Evolutionary conservation across 768 basidiomycete species (phyloP), one percentile per base, ranked within the genome.

Genomic region (Serendipita sp.): DNA sequence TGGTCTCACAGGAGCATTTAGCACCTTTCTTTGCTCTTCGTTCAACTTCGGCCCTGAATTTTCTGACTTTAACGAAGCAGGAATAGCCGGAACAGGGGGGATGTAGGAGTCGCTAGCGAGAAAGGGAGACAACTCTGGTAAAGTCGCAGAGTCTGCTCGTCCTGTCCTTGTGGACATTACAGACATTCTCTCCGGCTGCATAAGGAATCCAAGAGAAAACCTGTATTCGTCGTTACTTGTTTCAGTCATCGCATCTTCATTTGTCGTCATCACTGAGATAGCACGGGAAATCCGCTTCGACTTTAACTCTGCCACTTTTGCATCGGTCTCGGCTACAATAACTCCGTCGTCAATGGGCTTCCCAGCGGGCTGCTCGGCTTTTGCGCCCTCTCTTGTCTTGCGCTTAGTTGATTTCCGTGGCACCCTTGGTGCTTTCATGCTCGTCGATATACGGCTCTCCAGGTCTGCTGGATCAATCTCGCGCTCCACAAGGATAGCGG

Each of bases 71-170:
- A 60, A 38, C 37, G 56, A 60, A 3, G 56, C 28, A 5, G 56
- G 56, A 32, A 60, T 60, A 8, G 11, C 35, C 28, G 56, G 56
- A n/a, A 60, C 56, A 10, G 56, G 56, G n/a, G 56, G 56, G 56
- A 60, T 60, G 35, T 60, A 60, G 4, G 30, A 34, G 34, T 60
- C 56, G 35, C 56, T 60, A 8, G 56, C 56, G 34, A 60, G 18
- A 18, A 60, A 60, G 37, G 56, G 56, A 10, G 56, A 60, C 28
- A 60, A 30, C 56, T 60, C 56, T 60, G 56, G 56, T 24, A 60
- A 30, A 8, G 56, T 60, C 56, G 56, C 56, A 10, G 56, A 60
- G 37, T 60, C 56, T 30, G 56, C 56, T 28, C 56, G 56, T 24
- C 56, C 56, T 3, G 56, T 60, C 30, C 56, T 4, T 30, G 56